phyloP scores from a whole-genome alignment of 345 rosid species.

The Populus euphratica region DNA sequence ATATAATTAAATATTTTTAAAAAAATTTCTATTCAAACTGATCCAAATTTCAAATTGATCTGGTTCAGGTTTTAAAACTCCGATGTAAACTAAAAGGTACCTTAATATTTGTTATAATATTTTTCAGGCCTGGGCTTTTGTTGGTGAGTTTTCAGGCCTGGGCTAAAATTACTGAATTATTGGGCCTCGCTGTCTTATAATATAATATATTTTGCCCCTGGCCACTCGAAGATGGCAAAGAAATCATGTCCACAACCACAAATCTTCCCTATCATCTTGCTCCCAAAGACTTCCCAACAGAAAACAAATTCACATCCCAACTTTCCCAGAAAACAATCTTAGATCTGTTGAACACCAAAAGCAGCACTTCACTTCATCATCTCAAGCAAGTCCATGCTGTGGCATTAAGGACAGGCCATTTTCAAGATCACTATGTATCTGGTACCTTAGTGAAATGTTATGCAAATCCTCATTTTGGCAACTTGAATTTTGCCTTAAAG shows the following conservation, averaged over 20 bases:
- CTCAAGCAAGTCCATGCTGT: conserved; percentile 40
- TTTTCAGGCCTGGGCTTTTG: no score
- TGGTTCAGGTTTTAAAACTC: no score
- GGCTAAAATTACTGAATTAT: no score
- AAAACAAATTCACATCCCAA: conserved; percentile 20
- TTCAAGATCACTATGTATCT: conserved; percentile 42
- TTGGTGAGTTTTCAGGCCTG: no score
- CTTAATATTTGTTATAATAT: no score
- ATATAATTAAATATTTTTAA: no score
- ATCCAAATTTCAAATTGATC: no score
- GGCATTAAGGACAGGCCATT: conserved; percentile 31
- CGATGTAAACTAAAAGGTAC: no score
- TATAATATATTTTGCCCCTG: background rate
- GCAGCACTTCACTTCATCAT: conserved; percentile 23
- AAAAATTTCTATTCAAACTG: no score
- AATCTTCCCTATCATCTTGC: conserved; percentile 20
- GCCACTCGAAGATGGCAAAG: conserved; percentile 6
- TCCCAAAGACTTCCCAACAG: conserved; percentile 5
- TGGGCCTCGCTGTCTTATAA: no score
- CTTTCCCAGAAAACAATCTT: conserved; percentile 32
- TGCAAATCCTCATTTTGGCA: conserved; percentile 24
- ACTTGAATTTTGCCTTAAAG: conserved; percentile 25
- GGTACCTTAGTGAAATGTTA: conserved; percentile 41
- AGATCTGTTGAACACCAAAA: conserved; percentile 28
- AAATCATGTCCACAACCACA: conserved; percentile 15